phyloP scores from a whole-genome alignment of 2,329 filamentous ascomycete genomes.

The Erysiphe pulchra region DNA sequence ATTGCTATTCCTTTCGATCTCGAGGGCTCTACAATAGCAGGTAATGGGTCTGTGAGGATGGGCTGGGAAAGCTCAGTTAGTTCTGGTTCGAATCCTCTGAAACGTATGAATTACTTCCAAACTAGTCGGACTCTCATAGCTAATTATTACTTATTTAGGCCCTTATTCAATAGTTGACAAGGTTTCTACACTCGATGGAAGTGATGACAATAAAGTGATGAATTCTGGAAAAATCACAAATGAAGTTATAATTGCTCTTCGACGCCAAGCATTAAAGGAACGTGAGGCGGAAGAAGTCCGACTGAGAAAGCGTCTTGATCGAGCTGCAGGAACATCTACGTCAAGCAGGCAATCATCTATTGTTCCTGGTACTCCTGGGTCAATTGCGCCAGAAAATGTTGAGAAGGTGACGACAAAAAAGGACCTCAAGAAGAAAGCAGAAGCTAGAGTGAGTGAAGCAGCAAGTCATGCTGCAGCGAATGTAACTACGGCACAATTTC shows the following conservation, averaged over 20 bases:
- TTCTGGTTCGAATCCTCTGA: conserved; percentile 27
- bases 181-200: conserved; percentile 21
- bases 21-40: conserved; percentile 11
- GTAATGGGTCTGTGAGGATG: conserved; percentile 11
- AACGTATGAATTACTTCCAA: conserved; percentile 23
- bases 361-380: conserved; percentile 33
- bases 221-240: conserved; percentile 11
- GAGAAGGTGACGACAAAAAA: conserved; percentile 67
- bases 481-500: conserved; percentile 51
- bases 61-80: conserved; percentile 24
- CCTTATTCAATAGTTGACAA: conserved; percentile 14
- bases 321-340: conserved; percentile 26
- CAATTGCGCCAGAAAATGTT: conserved; percentile 33
- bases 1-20: conserved; percentile 29
- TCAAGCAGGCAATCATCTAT: conserved; percentile 21
- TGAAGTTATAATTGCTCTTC: conserved; percentile 23
- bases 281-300: conserved; percentile 48
- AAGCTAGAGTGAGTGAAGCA: conserved; percentile 48
- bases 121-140: too few species aligned
- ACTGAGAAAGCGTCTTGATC: conserved; percentile 38
- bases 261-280: conserved; percentile 38
- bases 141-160: conserved; percentile 6
- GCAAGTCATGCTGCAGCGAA: conserved; percentile 65
- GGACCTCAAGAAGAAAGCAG: conserved; percentile 53
- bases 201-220: conserved; percentile 16